These are phyloP conservation scores for Raddia distichophylla DNA, from an alignment of 176 grass and related monocot genomes.

Conservation along the genomic window DNA sequence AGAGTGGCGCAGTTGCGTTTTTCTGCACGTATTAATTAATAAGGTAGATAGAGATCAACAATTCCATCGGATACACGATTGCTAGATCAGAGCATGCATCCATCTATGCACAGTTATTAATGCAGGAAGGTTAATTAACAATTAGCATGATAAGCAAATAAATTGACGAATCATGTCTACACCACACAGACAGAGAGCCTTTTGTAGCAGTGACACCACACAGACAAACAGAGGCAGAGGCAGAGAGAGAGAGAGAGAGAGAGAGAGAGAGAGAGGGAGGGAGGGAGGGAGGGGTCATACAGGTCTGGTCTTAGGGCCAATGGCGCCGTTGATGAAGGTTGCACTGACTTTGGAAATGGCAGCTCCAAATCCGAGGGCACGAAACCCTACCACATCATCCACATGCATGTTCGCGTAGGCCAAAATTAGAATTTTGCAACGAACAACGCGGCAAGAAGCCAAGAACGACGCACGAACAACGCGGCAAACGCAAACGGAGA, in stretches of 20 bases:
- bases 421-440: conserved; percentile 4
- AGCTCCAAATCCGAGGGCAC: conserved; percentile 41
- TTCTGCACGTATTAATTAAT: conserved; percentile 41
- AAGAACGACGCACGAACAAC: too few relatives aligned
- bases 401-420: not conserved
- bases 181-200: too few relatives aligned
- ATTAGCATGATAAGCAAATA: not conserved
- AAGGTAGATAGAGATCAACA: not conserved
- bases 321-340: conserved; percentile 43
- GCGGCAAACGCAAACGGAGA: not conserved
- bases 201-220: too few relatives aligned
- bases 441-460: not conserved
- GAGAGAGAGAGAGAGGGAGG: not conserved
- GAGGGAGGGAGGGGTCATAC: conserved; percentile 1
- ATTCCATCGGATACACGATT: not conserved
- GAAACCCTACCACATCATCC: conserved; percentile 41
- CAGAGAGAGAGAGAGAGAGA: not conserved
- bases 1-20: conserved; percentile 31
- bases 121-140: not conserved
- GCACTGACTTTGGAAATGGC: conserved; percentile 15
- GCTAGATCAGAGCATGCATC: not conserved
- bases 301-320: conserved; percentile 61
- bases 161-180: not conserved
- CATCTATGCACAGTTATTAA: not conserved
- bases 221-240: not conserved